These are phyloP conservation scores for Citrullus mucosospermus DNA, from an alignment of 306 rosid genomes.

Conservation along the genomic window DNA sequence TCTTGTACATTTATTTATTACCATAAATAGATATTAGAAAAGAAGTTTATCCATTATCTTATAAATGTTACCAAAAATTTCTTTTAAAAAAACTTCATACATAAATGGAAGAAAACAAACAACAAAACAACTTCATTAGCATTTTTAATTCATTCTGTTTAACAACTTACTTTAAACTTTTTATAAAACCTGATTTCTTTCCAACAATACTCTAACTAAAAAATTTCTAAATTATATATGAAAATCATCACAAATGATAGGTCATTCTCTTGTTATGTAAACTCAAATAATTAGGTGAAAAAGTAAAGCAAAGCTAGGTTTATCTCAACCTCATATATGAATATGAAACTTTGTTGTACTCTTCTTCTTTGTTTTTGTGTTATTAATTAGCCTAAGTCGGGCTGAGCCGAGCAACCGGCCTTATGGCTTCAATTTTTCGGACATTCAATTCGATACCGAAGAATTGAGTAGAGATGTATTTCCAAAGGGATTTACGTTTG, in stretches of 20 bases:
- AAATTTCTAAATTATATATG: not conserved
- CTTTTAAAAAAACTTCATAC: no score
- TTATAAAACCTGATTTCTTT: not conserved
- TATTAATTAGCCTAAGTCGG: not conserved
- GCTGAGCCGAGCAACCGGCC: not conserved
- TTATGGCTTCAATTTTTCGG: not conserved
- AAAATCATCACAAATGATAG: no score
- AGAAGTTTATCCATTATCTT: no score
- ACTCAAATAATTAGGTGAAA: not conserved
- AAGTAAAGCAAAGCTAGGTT: not conserved
- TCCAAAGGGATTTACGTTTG: slow-evolving; percentile 52
- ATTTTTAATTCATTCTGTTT: no score
- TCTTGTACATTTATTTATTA: no score
- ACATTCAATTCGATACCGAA: slow-evolving; percentile 22
- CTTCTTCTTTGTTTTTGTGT: not conserved
- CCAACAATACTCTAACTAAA: not conserved
- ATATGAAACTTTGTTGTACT: not conserved
- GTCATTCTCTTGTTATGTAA: not conserved
- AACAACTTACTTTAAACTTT: not conserved
- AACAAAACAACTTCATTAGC: no score
- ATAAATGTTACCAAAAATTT: no score
- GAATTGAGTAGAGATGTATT: slow-evolving; percentile 44
- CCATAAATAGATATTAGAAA: no score
- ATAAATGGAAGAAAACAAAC: no score
- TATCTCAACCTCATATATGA: not conserved